Evolutionary conservation across 352 stramenopile species (phyloP), one percentile per base, ranked within the genome.

Genomic region (Phytophthora parvispora): DNA sequence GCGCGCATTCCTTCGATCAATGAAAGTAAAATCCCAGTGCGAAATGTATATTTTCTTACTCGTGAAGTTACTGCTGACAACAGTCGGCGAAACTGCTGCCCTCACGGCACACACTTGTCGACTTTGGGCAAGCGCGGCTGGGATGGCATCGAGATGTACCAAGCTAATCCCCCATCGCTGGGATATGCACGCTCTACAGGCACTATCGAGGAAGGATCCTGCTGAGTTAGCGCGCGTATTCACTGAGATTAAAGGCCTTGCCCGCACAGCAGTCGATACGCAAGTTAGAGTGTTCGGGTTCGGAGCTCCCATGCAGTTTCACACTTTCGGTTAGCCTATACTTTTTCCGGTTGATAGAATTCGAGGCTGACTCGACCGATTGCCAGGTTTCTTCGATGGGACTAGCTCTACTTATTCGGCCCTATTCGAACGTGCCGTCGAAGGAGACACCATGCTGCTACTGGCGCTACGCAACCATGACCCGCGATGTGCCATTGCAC

Each of bases 181-280:
- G 82, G 74, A 80, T 59, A 85, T 92, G 79, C 84, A 92, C 31
- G 75, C 68, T 0, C 63, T 91, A 16, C 77, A 90, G 24, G 82
- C 84, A 1, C 55, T 91, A 5, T 42, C 64, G 0, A 75, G 62
- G 13, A 57, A 67, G 20, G 73, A 90, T 38, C 40, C 62, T 8
- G 54, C 54, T 24, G 65, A 89, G 8, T 50, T 92, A 1, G 38
- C 12, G 0, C 72, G 84, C 0, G 62, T 89, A 6, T 87, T 91
- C 43, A 65, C 22, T 0, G 74, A 87, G 32, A 60, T 89, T 2
- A 48, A 50, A 24, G 63, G 63, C 1, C 56, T 89, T 0, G 61
- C 80, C 29, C 22, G 18, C 4, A n/a, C 53, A 6, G 71, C 71
- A 8, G 55, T 90, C 3, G 57, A 91, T 34, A 78, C 67, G 1